These are phyloP conservation scores for Capsicum baccatum DNA, from an alignment of 257 asterid species.

Conservation along the genomic window DNA sequence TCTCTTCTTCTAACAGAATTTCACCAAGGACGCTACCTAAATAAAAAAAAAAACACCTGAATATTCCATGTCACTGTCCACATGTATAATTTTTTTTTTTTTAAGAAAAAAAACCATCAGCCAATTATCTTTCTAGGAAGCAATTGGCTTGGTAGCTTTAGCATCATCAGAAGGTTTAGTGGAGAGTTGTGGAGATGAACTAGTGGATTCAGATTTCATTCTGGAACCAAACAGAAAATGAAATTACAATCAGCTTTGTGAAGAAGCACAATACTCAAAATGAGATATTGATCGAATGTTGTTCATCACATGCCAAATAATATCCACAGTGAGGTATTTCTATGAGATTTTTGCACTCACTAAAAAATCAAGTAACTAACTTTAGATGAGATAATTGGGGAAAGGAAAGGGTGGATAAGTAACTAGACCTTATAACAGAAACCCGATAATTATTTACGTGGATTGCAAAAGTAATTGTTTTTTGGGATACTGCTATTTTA, in stretches of 20 bases:
- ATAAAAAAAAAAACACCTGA: no score
- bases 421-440: not conserved
- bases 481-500: not conserved
- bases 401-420: not conserved
- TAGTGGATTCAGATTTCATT: slow-evolving; percentile 69
- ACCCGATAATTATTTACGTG: not conserved
- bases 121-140: slow-evolving; percentile 43
- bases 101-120: no score
- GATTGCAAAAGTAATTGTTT: not conserved
- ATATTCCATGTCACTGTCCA: no score
- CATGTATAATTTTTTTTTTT: no score
- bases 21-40: no score
- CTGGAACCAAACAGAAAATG: slow-evolving; percentile 34
- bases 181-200: slow-evolving; percentile 47
- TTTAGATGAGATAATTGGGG: slow-evolving; percentile 11
- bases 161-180: slow-evolving; percentile 49
- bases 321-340: slow-evolving; percentile 1
- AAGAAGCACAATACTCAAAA: slow-evolving; percentile 27
- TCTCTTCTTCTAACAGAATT: no score
- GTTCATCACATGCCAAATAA: slow-evolving; percentile 10
- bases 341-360: slow-evolving; percentile 16
- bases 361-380: not conserved
- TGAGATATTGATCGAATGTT: not conserved
- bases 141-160: slow-evolving; percentile 43
- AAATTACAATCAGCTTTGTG: not conserved